These are phyloP conservation scores for Pouteria campechiana DNA, from an alignment of 179 eudicot species.

Conservation along the genomic window DNA sequence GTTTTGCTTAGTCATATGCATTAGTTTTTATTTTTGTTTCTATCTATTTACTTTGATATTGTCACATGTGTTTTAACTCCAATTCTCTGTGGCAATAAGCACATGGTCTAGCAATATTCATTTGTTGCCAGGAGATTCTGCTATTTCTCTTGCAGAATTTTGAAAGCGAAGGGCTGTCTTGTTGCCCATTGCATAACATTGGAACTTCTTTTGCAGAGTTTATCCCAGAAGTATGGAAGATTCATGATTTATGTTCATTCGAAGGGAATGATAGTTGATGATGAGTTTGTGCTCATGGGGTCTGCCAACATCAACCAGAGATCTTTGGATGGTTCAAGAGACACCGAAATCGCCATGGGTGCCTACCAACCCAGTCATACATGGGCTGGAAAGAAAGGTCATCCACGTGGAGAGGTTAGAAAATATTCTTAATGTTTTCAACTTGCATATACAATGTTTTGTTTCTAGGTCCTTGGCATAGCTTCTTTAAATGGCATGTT, in stretches of 20 bases:
- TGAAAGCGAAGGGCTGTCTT: too few species aligned
- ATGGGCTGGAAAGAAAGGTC: constrained; percentile 37
- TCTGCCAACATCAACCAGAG: constrained; percentile 71
- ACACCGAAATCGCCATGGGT: constrained; percentile 75
- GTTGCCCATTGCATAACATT: too few species aligned
- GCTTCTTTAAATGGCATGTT: neutral
- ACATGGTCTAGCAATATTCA: too few species aligned
- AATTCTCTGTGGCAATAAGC: neutral
- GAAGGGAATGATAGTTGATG: constrained; percentile 75
- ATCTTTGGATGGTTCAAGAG: constrained; percentile 70
- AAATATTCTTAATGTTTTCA: neutral
- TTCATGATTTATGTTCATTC: constrained; percentile 78
- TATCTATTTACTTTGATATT: neutral
- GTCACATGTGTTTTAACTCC: neutral
- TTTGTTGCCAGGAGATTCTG: too few species aligned
- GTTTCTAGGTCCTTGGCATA: neutral
- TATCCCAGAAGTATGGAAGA: constrained; percentile 32
- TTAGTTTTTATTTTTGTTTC: neutral
- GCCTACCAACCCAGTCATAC: constrained; percentile 56
- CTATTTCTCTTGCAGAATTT: too few species aligned
- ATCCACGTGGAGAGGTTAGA: constrained; percentile 61
- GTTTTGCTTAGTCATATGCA: too few species aligned
- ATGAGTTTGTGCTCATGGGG: constrained; percentile 55
- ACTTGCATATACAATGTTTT: too few species aligned
- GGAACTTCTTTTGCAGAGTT: constrained; percentile 23